Evolutionary conservation across 371 early-diverging fungal genomes (phyloP), one percentile per base, ranked within the genome.

Genomic region (Saksenaea oblongispora): DNA sequence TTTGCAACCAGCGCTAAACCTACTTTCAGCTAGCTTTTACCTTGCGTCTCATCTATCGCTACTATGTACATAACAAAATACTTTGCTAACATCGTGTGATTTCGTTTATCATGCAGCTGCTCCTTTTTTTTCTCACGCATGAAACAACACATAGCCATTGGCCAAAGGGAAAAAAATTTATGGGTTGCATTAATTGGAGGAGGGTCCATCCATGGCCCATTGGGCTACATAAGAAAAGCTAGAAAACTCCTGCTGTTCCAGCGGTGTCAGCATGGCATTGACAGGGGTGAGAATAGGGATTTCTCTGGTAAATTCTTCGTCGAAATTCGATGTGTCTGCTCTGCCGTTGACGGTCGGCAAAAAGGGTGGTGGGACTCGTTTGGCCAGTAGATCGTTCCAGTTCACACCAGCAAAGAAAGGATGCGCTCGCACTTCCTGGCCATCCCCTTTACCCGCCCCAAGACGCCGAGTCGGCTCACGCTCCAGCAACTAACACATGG

Each of bases 291-390:
- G 70, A 0, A 90, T 89, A 5, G 97, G 95, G 47, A 76, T 73
- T 80, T 98, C 97, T 24, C 83, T 75, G 8, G 96, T 98, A 61
- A 98, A 96, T 79, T 97, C 97, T 31, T 87, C 86, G 63, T 93
- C 98, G 88, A 98, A 98, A 87, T 97, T 96, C 56, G 96, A 95
- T 1, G 91, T 89, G 74, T 98, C 98, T n/a, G 89, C 85, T 24
- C 89, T 87, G n/a, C 88, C 86, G 17, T 80, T 76, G 63, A 94
- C 86, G 24, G 80, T 86, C 41, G 99, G 99, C 42, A 83, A 87
- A 79, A 93, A 99, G 2, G 95, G 95, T 27, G 98, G 94, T 5
- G 91, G 79, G 1, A 95, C 83, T 70, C 88, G 83, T 72, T 92
- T 91, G 36, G 89, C 80, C 24, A 93, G 73, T 67, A 98, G 84